Conservation (phyloP, 116 monocot genomes). For the Thalassia testudinum region DNA sequence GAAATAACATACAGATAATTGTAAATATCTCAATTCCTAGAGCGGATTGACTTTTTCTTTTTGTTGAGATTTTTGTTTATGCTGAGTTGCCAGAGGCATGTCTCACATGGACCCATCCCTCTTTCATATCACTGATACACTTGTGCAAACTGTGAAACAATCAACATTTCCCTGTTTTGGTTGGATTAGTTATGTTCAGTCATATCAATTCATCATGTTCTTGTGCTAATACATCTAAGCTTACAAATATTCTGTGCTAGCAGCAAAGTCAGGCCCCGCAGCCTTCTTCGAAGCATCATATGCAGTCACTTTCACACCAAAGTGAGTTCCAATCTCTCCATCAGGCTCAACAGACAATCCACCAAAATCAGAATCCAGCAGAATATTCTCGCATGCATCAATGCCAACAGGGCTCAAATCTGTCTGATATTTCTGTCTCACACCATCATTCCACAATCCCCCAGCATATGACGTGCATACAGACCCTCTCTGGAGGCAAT, state of each 20-base stretch:
- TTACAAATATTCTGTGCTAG: neutral
- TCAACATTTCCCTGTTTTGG: no score
- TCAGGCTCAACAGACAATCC: conserved; percentile 40
- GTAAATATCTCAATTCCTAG: no score
- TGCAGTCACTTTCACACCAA: conserved; percentile 39
- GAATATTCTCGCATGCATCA: conserved; percentile 40
- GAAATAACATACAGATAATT: no score
- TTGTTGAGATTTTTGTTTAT: no score
- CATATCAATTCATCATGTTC: no score
- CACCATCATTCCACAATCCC: conserved; percentile 26
- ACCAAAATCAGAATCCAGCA: conserved; percentile 36
- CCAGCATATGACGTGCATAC: conserved; percentile 55
- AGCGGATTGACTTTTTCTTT: no score
- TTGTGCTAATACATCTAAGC: no score
- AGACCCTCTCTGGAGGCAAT: conserved; percentile 34
- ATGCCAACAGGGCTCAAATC: conserved; percentile 42
- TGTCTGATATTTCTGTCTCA: conserved; percentile 33
- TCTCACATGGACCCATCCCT: no score
- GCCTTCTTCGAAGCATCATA: conserved; percentile 41
- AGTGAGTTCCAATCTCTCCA: conserved; percentile 34
- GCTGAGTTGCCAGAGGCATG: no score
- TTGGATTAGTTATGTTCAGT: no score
- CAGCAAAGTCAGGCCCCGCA: conserved; percentile 32
- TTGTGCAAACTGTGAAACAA: no score
- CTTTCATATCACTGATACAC: no score